phyloP scores from a whole-genome alignment of 2,329 filamentous ascomycete species.

The Ceratocystis huliohia region DNA sequence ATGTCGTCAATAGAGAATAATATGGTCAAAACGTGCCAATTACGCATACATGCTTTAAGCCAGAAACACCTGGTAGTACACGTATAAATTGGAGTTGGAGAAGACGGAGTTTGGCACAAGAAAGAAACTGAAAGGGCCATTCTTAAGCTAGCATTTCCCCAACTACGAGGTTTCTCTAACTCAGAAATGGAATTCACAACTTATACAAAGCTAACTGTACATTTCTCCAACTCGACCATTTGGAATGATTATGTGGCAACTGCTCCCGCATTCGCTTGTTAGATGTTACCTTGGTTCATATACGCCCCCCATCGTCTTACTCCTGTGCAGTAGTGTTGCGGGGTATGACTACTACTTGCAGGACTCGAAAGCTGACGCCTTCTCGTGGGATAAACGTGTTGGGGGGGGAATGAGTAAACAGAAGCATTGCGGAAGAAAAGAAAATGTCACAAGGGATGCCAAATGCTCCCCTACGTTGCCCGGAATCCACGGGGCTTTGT shows the following conservation, averaged over 20 bases:
- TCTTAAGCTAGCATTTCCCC: too few species aligned
- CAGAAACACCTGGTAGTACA: conserved; percentile 1
- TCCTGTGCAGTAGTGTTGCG: too few species aligned
- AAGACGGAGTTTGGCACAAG: background rate
- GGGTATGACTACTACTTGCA: too few species aligned
- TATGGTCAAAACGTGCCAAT: background rate
- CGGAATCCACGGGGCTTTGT: background rate
- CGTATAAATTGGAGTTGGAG: background rate
- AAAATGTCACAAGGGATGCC: background rate
- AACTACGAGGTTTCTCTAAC: too few species aligned
- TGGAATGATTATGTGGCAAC: background rate
- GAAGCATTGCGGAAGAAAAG: background rate
- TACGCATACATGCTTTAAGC: background rate
- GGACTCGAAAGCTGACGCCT: background rate
- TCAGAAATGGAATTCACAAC: too few species aligned
- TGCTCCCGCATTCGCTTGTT: background rate
- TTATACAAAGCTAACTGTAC: too few species aligned
- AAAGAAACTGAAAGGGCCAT: too few species aligned
- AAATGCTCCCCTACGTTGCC: background rate
- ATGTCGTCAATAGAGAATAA: background rate
- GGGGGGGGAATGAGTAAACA: background rate
- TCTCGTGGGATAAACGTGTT: background rate
- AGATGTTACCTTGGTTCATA: background rate
- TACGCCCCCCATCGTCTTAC: background rate
- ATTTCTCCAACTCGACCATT: background rate